Evolutionary conservation across 2,329 filamentous ascomycete species (phyloP).

Genomic region (Elsinoe batatas): DNA sequence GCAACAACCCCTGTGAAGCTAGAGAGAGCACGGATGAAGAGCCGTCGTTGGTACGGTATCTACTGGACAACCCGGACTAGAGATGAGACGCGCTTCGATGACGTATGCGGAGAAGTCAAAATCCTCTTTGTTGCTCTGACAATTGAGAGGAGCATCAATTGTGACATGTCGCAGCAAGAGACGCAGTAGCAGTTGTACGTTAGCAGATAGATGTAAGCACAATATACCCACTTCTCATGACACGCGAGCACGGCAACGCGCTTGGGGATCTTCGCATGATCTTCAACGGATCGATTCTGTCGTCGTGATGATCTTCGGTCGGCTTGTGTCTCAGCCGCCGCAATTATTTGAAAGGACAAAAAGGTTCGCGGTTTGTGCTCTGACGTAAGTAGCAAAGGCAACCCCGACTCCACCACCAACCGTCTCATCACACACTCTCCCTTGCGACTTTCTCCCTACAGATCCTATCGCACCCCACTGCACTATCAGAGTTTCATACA

Average conservation of each 20-base stretch:
- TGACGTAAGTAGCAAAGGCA: not conserved
- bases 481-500: not conserved
- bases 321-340: constrained; percentile 3
- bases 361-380: not conserved
- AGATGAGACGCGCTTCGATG: not conserved
- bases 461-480: not conserved
- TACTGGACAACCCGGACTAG: not conserved
- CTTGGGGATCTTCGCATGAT: constrained; percentile 6
- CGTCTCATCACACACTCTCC: not conserved
- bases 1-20: not conserved
- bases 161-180: not conserved
- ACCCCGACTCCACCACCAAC: constrained; percentile 3
- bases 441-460: not conserved
- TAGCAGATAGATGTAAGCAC: not conserved
- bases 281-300: constrained; percentile 3
- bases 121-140: constrained; percentile 9
- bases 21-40: not conserved
- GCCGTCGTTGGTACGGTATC: not conserved
- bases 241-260: not conserved
- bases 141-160: not conserved
- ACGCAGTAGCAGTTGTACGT: not conserved
- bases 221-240: not conserved
- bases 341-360: not conserved
- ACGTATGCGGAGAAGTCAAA: constrained; percentile 9
- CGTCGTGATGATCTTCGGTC: constrained; percentile 9